Conservation (phyloP, 495 filamentous ascomycete genomes). For the Barbatosphaeria neglecta region DNA sequence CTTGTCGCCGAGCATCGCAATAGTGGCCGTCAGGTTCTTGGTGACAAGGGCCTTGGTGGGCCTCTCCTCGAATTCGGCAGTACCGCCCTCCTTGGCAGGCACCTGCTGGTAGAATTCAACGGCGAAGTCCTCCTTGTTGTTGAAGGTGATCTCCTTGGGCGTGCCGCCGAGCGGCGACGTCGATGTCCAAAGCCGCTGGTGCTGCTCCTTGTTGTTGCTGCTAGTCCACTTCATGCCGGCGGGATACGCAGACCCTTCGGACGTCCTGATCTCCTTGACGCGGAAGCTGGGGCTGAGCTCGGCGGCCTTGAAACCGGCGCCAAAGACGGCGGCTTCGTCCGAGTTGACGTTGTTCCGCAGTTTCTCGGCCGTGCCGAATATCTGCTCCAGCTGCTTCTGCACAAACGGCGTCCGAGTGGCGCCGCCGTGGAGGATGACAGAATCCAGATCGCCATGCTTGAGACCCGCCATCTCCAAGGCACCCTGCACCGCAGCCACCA, state of each 20-base stretch:
- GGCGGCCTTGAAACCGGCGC: constrained; percentile 89
- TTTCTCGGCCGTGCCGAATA: constrained; percentile 61
- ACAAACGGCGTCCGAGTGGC: constrained; percentile 88
- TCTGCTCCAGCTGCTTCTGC: constrained; percentile 72
- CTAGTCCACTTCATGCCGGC: constrained; percentile 63
- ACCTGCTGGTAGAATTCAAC: constrained; percentile 69
- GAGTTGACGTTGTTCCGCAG: constrained; percentile 90
- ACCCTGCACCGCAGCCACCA: constrained; percentile 56
- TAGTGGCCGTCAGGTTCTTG: constrained; percentile 73
- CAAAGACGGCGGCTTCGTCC: constrained; percentile 94
- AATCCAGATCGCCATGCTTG: constrained; percentile 66
- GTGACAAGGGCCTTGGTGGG: constrained; percentile 49
- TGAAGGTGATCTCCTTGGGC: constrained; percentile 74
- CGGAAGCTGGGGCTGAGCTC: constrained; percentile 85
- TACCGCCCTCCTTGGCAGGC: constrained; percentile 13
- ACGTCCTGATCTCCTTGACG: constrained; percentile 86
- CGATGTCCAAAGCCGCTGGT: constrained; percentile 63
- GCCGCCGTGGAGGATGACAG: constrained; percentile 87
- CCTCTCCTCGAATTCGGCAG: constrained; percentile 27
- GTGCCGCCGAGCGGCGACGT: constrained; percentile 64
- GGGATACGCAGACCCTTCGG: constrained; percentile 61
- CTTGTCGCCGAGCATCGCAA: constrained; percentile 59
- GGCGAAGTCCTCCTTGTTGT: constrained; percentile 74
- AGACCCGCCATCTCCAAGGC: constrained; percentile 65
- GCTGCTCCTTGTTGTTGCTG: constrained; percentile 48